A percentile compares a stretch with the other conserved stretches of the same genome.
phyloP scores from a whole-genome alignment of 306 rosid species.

The Carpinus viminea region DNA sequence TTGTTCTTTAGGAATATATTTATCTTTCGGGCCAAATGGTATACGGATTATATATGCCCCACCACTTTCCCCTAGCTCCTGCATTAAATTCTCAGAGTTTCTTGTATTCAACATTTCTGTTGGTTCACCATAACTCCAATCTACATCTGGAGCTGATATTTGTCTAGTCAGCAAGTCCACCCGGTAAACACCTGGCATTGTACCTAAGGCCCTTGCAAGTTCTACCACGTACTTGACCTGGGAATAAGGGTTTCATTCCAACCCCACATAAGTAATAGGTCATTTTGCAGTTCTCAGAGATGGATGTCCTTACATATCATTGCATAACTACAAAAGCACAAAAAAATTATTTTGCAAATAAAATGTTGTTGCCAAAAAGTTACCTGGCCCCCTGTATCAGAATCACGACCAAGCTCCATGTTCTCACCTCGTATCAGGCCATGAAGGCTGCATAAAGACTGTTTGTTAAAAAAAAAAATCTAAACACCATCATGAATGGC shows the following conservation, averaged over 20 bases:
- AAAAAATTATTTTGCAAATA: background rate
- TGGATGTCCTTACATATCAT: background rate
- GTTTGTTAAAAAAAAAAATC: conserved; percentile 26
- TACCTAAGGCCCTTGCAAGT: conserved; percentile 57
- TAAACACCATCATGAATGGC: conserved; percentile 4
- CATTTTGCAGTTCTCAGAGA: background rate
- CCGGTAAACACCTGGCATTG: conserved; percentile 64
- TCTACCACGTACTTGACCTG: conserved; percentile 66
- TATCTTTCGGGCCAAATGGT: conserved; percentile 60
- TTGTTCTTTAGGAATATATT: conserved; percentile 51
- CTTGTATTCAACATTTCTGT: conserved; percentile 56
- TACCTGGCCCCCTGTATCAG: conserved; percentile 72
- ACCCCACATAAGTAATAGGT: conserved; percentile 16
- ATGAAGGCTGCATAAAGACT: conserved; percentile 51
- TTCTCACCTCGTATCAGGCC: conserved; percentile 63
- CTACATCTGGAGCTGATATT: conserved; percentile 58
- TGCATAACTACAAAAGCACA: background rate
- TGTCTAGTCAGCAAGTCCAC: conserved; percentile 63
- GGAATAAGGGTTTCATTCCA: conserved; percentile 4
- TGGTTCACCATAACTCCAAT: conserved; percentile 64
- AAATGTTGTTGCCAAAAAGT: background rate
- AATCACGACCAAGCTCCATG: conserved; percentile 72
- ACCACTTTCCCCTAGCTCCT: conserved; percentile 54
- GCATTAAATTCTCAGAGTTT: conserved; percentile 25
- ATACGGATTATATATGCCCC: conserved; percentile 57